phyloP scores from a whole-genome alignment of 495 filamentous ascomycete species.

The Margaritispora aquatica region DNA sequence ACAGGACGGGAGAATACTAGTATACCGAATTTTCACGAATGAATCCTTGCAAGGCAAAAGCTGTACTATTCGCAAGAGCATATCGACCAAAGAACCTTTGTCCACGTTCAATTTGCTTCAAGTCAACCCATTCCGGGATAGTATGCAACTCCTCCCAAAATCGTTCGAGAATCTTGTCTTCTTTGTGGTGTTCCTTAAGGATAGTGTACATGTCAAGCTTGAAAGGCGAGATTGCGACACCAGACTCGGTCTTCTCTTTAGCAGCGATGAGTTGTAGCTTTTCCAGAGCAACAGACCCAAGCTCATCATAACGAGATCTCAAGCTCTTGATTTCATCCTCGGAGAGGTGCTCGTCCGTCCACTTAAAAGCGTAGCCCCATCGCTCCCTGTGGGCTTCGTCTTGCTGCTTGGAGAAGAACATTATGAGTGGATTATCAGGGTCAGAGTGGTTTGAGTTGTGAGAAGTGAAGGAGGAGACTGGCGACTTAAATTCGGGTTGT shows the following conservation, averaged over 20 bases:
- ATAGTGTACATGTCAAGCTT: conserved; percentile 52
- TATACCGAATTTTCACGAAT: conserved; percentile 42
- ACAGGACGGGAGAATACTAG: conserved; percentile 28
- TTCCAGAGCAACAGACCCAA: conserved; percentile 33
- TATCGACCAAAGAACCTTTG: conserved; percentile 67
- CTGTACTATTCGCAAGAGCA: conserved; percentile 18
- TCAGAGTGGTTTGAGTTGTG: neutral
- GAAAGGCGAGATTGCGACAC: neutral
- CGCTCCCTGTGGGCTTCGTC: neutral
- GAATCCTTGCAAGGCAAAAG: conserved; percentile 5
- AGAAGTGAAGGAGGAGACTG: neutral
- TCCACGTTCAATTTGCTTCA: conserved; percentile 64
- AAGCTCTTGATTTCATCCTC: conserved; percentile 46
- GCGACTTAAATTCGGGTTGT: no score
- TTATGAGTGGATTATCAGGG: neutral
- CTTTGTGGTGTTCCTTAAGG: conserved; percentile 46
- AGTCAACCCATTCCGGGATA: conserved; percentile 72
- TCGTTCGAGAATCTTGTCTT: conserved; percentile 47
- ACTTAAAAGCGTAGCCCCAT: conserved; percentile 50
- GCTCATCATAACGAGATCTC: conserved; percentile 56
- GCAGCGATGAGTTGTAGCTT: conserved; percentile 18
- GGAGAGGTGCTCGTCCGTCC: conserved; percentile 59
- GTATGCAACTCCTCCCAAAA: conserved; percentile 64
- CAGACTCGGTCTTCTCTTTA: neutral
- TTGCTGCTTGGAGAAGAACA: neutral